phyloP scores from a whole-genome alignment of 768 basidiomycete genomes.

The Royoungia palumana region DNA sequence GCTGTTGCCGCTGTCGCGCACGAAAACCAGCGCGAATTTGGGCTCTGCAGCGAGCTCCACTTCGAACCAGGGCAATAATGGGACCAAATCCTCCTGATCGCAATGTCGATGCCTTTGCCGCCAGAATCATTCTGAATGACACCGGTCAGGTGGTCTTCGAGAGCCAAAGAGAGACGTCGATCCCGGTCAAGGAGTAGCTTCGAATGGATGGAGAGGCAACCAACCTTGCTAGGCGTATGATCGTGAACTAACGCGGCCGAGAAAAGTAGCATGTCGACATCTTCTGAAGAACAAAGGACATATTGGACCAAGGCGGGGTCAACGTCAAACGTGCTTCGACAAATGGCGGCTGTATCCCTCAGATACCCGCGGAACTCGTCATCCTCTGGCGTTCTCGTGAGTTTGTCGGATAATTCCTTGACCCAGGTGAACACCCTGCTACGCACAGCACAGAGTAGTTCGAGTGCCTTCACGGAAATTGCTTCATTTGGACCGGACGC shows the following conservation, averaged over 20 bases:
- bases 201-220: constrained; percentile 6
- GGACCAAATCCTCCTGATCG: constrained; percentile 31
- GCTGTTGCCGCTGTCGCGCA: constrained; percentile 17
- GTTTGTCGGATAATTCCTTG: constrained; percentile 25
- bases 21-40: constrained; percentile 30
- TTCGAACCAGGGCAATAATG: constrained; percentile 22
- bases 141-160: constrained; percentile 20
- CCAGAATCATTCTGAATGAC: constrained; percentile 7
- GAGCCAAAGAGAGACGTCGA: constrained; percentile 28
- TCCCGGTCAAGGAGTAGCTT: constrained; percentile 29
- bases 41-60: constrained; percentile 20
- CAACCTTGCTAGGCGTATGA: constrained; percentile 21
- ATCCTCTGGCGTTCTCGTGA: constrained; percentile 4
- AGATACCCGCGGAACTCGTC: constrained; percentile 7
- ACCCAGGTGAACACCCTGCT: constrained; percentile 35
- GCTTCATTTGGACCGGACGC: constrained; percentile 12
- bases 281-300: constrained; percentile 21
- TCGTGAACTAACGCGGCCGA: constrained; percentile 34
- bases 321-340: constrained; percentile 31
- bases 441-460: constrained; percentile 31
- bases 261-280: constrained; percentile 30
- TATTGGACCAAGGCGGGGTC: background rate
- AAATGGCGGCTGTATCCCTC: constrained; percentile 20
- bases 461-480: constrained; percentile 18
- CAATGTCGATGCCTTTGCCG: constrained; percentile 27